Percentiles rank a stretch among this genome's conserved stretches.
Evolutionary conservation across 2,329 filamentous ascomycete genomes (phyloP).

Genomic region (Venturia carpophila): DNA sequence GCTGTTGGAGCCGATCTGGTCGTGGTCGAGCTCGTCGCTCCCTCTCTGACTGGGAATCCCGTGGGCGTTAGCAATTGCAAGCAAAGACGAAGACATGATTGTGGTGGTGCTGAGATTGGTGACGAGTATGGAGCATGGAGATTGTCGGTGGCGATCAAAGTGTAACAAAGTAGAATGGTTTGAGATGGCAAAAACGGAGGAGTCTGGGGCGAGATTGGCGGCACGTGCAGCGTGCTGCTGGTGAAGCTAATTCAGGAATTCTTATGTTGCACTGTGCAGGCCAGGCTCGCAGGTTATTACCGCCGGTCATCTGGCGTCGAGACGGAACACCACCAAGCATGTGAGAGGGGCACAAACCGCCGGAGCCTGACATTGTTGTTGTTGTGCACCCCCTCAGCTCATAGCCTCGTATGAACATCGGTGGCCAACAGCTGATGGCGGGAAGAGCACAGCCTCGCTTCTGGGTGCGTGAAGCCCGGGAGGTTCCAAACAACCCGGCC

Average conservation of each 20-base stretch:
- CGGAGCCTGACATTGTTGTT: neutral
- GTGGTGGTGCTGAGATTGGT: neutral
- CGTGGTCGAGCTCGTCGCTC: conserved; percentile 54
- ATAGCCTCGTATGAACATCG: neutral
- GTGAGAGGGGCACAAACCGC: conserved; percentile 4
- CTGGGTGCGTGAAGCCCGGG: neutral
- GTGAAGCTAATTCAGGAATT: conserved; percentile 3
- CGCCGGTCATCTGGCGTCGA: conserved; percentile 17
- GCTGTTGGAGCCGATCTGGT: conserved; percentile 71
- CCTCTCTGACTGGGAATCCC: conserved; percentile 13
- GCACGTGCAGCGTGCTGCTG: conserved; percentile 14
- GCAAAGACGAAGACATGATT: conserved; percentile 12
- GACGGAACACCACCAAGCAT: conserved; percentile 9
- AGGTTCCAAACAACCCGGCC: neutral
- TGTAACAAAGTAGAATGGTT: neutral
- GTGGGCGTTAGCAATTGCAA: conserved; percentile 15
- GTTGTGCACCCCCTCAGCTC: no score
- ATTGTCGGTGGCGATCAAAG: neutral
- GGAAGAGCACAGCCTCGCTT: neutral
- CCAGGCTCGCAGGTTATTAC: conserved; percentile 21
- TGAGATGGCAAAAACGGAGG: conserved; percentile 15
- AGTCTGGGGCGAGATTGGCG: conserved; percentile 7
- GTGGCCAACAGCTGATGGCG: neutral
- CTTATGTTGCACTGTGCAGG: conserved; percentile 19
- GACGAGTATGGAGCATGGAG: neutral